Base-by-base conservation (phyloP, 2,329 filamentous ascomycete genomes). In the Penicillium glabrum region DNA sequence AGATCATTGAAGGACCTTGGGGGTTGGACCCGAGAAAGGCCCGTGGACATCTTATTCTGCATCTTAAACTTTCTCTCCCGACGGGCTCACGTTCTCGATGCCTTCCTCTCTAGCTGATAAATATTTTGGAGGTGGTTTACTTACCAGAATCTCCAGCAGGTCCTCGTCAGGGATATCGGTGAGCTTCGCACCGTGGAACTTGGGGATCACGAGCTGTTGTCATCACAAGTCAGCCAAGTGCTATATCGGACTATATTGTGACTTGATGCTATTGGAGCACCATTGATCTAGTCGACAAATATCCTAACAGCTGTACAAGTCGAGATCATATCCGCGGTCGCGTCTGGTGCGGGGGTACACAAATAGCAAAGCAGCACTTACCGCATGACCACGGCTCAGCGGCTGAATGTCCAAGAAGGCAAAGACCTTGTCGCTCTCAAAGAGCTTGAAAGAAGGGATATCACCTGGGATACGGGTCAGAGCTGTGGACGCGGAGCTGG, bases 401-500 rank as follows among this genome's bases (percentile, higher is more conserved):
- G 95, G 95, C 63, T 91, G 88, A 77, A 99, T 97, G 75, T 99
- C 95, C 64, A 99, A 89, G 76, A 99, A 99, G 10, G 95, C 95
- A 61, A 96, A 83, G 46, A 93, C 90, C 80, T 93, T 96, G 37
- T 96, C 90, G 68, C 86, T 95, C 79, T 99, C 95, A 73, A 91
- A 93, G 77, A 99, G 87, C 84, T 97, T 99, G 82, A 98, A 89
- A 67, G 87, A 93, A 48, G 95, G 95, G 75, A 99, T 97, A 60
- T 98, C 93, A 64, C 93, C 93, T 97, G 68, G 58, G n/a, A 13
- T 11, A 23, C 39, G 8, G 44, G 54, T 62, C 45, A 59, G 52
- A 46, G 31, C 27, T 47, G 45, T 29, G 29, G 11, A 35, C 39
- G 33, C 19, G 10, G 14, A n/a, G 33, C 4, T 6, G 24, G 14